Evolutionary conservation across 257 asterid genomes (phyloP).

Genomic region (Prunella vulgaris): DNA sequence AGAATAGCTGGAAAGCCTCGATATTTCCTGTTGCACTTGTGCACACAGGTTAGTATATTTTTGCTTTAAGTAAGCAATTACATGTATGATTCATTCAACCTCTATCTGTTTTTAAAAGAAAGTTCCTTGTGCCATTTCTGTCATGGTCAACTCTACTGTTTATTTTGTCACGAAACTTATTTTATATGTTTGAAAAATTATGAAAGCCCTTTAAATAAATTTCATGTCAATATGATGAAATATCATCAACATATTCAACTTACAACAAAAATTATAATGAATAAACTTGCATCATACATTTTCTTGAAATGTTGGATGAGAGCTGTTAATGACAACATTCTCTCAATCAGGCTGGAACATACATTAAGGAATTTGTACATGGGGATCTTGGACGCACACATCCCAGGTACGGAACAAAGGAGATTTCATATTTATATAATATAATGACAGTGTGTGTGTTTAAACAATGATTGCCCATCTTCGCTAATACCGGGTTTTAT

Average conservation of each 20-base stretch:
- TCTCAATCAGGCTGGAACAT: constrained; percentile 86
- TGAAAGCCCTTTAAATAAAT: background rate
- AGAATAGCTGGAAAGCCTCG: constrained; percentile 64
- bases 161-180: background rate
- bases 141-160: background rate
- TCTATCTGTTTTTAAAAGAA: background rate
- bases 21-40: constrained; percentile 72
- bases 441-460: background rate
- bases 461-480: background rate
- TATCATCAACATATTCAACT: background rate
- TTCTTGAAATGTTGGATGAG: constrained; percentile 3
- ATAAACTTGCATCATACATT: background rate
- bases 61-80: background rate
- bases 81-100: background rate
- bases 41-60: constrained; percentile 72
- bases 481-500: background rate
- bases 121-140: background rate
- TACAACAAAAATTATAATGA: background rate
- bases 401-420: constrained; percentile 60
- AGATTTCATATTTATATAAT: background rate
- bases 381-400: constrained; percentile 95
- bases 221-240: background rate
- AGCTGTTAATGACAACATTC: constrained; percentile 2
- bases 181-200: background rate
- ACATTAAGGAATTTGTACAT: constrained; percentile 94